Percentiles rank a stretch among this genome's conserved stretches.
phyloP scores from a whole-genome alignment of 2,329 filamentous ascomycete genomes.

The Cladophialophora exuberans region DNA sequence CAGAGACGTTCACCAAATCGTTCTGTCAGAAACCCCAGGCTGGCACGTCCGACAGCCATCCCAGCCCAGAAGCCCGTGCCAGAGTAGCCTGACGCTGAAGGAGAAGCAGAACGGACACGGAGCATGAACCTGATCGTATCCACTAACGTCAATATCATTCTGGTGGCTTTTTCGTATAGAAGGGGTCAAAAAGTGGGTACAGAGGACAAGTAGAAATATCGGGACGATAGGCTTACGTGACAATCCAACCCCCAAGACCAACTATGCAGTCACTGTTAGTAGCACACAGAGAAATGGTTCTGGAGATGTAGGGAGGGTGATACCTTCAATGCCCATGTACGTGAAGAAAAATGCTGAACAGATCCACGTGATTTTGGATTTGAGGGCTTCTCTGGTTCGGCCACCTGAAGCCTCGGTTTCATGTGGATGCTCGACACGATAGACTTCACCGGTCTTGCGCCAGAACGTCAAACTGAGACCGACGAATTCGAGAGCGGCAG shows the following conservation, averaged over 20 bases:
- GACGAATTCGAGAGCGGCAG: constrained; percentile 60
- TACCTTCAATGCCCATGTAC: constrained; percentile 75
- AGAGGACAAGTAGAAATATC: too few species aligned
- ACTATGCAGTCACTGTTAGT: constrained; percentile 10
- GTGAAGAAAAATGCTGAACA: constrained; percentile 70
- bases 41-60: constrained; percentile 70
- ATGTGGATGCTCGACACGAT: constrained; percentile 54
- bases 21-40: constrained; percentile 70
- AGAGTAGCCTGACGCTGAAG: constrained; percentile 74
- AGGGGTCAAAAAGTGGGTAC: too few species aligned
- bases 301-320: constrained; percentile 27
- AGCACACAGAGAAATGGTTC: neutral
- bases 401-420: constrained; percentile 38
- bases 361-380: constrained; percentile 66
- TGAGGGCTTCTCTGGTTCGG: constrained; percentile 39
- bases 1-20: constrained; percentile 69
- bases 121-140: too few species aligned
- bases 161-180: too few species aligned
- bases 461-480: constrained; percentile 64
- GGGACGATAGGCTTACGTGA: too few species aligned
- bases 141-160: too few species aligned
- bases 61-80: constrained; percentile 77
- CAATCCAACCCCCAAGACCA: constrained; percentile 70
- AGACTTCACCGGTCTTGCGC: constrained; percentile 60
- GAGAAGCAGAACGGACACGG: constrained; percentile 67